phyloP scores from a whole-genome alignment of 345 rosid species.

The Atalantia buxifolia region DNA sequence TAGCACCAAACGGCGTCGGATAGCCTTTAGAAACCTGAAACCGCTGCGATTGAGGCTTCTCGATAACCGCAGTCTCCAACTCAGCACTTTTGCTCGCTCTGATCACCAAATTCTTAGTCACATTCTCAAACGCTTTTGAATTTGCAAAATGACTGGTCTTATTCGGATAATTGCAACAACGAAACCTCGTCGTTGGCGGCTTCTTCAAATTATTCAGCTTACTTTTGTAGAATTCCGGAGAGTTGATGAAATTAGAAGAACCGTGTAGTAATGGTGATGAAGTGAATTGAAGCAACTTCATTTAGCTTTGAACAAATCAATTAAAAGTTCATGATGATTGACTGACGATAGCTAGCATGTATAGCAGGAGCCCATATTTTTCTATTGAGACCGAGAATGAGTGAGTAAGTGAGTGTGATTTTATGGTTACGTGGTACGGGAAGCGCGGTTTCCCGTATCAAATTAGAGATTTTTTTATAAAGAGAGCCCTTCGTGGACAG shows the following conservation, averaged over 20 bases:
- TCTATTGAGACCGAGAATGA: too few species aligned
- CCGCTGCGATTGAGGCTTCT: constrained; percentile 31
- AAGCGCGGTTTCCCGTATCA: too few species aligned
- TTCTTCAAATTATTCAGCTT: not conserved
- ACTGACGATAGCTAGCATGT: not conserved
- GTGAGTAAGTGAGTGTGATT: not conserved
- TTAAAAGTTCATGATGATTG: not conserved
- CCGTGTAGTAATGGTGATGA: not conserved
- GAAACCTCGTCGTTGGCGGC: not conserved
- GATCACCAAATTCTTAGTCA: not conserved
- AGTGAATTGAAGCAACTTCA: not conserved
- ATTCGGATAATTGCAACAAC: not conserved
- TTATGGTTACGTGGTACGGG: not conserved
- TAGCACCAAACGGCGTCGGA: constrained; percentile 82
- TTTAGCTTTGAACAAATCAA: not conserved
- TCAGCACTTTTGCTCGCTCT: constrained; percentile 31
- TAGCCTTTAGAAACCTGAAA: constrained; percentile 51
- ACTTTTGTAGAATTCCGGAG: not conserved
- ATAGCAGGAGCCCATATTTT: not conserved
- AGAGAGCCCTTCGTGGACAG: not conserved
- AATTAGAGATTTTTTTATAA: too few species aligned
- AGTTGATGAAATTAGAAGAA: not conserved
- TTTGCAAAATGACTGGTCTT: not conserved
- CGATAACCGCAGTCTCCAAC: constrained; percentile 46
- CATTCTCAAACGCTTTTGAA: not conserved